Percentiles rank a stretch among this genome's conserved stretches.
Conservation (phyloP, 257 asterid genomes). For the Solanum chiquidenum region DNA sequence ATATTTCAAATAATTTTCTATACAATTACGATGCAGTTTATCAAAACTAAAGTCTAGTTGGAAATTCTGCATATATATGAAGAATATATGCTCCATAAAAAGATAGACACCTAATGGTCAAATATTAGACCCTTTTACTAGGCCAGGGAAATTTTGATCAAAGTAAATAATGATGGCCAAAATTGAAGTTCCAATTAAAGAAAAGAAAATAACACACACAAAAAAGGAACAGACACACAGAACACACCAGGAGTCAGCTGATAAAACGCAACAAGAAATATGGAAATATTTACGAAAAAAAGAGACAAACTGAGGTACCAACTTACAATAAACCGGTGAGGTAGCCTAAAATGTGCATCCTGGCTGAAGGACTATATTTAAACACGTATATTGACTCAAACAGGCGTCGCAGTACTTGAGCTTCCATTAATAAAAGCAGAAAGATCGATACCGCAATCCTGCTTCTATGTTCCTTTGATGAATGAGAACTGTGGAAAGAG, state of each 20-base stretch:
- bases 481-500: conserved; percentile 20
- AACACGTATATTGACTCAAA: conserved; percentile 68
- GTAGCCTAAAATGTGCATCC: conserved; percentile 75
- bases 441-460: conserved; percentile 58
- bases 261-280: background rate
- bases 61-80: background rate
- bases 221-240: background rate
- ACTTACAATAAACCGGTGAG: conserved; percentile 70
- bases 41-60: background rate
- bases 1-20: background rate
- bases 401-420: conserved; percentile 74
- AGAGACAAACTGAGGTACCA: background rate
- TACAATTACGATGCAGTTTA: background rate
- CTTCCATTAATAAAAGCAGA: conserved; percentile 74
- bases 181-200: background rate
- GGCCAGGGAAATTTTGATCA: background rate
- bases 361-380: conserved; percentile 76
- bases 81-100: background rate
- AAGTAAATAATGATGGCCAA: background rate
- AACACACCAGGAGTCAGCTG: background rate
- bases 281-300: background rate
- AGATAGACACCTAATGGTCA: background rate
- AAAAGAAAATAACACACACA: background rate
- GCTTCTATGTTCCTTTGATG: conserved; percentile 22
- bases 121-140: background rate